phyloP scores from a whole-genome alignment of 192 early-diverging fungal species.

The Thamnidium elegans region DNA sequence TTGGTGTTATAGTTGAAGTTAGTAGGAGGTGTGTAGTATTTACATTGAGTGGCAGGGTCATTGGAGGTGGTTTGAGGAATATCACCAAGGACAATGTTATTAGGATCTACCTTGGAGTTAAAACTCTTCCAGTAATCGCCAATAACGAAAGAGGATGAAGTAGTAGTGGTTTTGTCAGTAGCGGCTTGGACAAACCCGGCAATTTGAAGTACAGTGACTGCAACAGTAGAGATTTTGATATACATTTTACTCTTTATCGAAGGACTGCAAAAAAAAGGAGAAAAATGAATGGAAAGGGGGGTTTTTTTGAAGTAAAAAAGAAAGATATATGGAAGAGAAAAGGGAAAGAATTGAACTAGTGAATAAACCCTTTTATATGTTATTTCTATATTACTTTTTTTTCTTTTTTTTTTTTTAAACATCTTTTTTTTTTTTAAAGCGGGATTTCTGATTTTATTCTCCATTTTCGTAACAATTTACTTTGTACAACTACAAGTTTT shows the following conservation, averaged over 20 bases:
- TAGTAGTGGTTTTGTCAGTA: constrained; percentile 10
- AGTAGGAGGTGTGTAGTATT: constrained; percentile 24
- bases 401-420: neutral
- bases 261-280: constrained; percentile 10
- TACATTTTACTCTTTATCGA: constrained; percentile 20
- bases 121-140: constrained; percentile 22
- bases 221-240: constrained; percentile 27
- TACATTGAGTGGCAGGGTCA: constrained; percentile 26
- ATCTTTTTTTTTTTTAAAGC: neutral
- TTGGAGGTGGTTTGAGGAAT: constrained; percentile 33
- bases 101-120: constrained; percentile 27
- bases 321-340: constrained; percentile 9
- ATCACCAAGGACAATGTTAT: constrained; percentile 31
- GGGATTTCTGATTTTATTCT: constrained; percentile 3
- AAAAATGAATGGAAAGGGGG: constrained; percentile 9
- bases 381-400: constrained; percentile 9
- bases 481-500: constrained; percentile 8
- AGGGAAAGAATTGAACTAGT: neutral
- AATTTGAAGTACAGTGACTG: constrained; percentile 24
- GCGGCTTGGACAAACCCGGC: constrained; percentile 19
- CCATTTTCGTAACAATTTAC: constrained; percentile 13
- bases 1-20: constrained; percentile 7
- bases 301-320: neutral
- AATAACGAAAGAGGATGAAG: constrained; percentile 3
- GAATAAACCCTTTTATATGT: neutral